These are phyloP conservation scores for Colletotrichum kahawae DNA, from an alignment of 2,329 filamentous ascomycete genomes.

Conservation along the genomic window DNA sequence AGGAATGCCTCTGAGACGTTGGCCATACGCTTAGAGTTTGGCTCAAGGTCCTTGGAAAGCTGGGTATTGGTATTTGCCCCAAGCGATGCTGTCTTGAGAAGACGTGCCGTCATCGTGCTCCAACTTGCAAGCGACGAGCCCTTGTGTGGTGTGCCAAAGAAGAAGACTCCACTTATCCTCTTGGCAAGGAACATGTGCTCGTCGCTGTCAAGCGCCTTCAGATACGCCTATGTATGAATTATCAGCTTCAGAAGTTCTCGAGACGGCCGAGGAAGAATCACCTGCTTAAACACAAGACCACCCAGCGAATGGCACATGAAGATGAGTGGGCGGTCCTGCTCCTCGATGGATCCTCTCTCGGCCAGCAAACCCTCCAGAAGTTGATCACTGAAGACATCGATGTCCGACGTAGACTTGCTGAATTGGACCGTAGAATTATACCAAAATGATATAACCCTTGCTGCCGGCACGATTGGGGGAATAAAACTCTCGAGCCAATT, in stretches of 20 bases:
- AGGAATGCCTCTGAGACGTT: not conserved
- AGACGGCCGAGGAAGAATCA: too few relatives aligned
- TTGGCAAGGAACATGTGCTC: not conserved
- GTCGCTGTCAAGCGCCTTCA: not conserved
- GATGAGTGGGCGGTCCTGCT: not conserved
- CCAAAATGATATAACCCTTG: not conserved
- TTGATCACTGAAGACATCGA: not conserved
- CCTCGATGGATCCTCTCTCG: not conserved
- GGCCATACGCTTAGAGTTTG: not conserved
- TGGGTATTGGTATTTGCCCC: not conserved
- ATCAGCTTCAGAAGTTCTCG: not conserved
- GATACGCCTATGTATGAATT: not conserved
- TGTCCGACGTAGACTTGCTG: constrained; percentile 1
- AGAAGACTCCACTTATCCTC: constrained; percentile 19
- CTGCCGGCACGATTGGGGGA: not conserved
- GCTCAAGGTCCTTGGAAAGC: not conserved
- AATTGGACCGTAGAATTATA: constrained; percentile 1
- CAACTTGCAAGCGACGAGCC: not conserved
- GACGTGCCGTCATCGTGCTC: not conserved
- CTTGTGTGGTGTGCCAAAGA: constrained; percentile 25
- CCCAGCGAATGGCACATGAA: not conserved
- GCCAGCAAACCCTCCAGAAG: not conserved
- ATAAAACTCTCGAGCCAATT: not conserved
- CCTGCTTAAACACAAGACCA: not conserved
- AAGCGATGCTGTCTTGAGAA: not conserved